These are phyloP conservation scores for Cyphellophora europaea DNA, from an alignment of 2,329 filamentous ascomycete species.

Conservation along the genomic window DNA sequence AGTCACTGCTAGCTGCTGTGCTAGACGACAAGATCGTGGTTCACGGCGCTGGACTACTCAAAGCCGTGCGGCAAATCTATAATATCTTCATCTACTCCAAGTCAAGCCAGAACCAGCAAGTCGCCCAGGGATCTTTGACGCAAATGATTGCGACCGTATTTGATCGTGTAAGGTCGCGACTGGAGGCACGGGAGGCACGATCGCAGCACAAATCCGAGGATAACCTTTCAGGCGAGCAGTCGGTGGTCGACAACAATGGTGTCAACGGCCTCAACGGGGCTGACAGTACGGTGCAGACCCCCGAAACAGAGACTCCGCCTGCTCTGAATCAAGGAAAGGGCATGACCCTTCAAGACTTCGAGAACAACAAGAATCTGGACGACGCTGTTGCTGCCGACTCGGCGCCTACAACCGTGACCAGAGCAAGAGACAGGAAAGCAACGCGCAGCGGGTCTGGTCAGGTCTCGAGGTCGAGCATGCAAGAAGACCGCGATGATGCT, in stretches of 20 bases:
- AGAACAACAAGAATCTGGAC: slow-evolving; percentile 57
- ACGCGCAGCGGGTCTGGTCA: slow-evolving; percentile 36
- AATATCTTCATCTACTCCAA: slow-evolving; percentile 97
- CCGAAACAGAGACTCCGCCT: slow-evolving; percentile 29
- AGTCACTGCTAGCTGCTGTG: slow-evolving; percentile 88
- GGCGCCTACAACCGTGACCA: slow-evolving; percentile 57
- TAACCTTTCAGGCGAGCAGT: slow-evolving; percentile 12
- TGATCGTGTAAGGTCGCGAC: slow-evolving; percentile 76
- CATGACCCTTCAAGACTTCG: slow-evolving; percentile 60
- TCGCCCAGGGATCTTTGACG: slow-evolving; percentile 90
- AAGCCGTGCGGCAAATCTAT: slow-evolving; percentile 95
- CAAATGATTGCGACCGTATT: slow-evolving; percentile 99
- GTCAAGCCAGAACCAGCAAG: slow-evolving; percentile 88
- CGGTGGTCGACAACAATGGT: slow-evolving; percentile 20
- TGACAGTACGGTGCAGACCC: slow-evolving; percentile 11
- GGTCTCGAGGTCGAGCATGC: slow-evolving; percentile 21
- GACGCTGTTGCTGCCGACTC: slow-evolving; percentile 58
- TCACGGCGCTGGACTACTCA: slow-evolving; percentile 87
- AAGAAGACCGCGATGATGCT: slow-evolving; percentile 30
- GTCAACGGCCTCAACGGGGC: slow-evolving; percentile 21
- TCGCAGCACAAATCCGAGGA: slow-evolving; percentile 24
- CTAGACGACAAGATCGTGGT: slow-evolving; percentile 98
- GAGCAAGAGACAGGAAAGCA: slow-evolving; percentile 37
- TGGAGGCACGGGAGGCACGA: slow-evolving; percentile 79
- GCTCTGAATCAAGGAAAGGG: slow-evolving; percentile 38